Conservation (phyloP, 345 rosid genomes). For the Moringa oleifera region DNA sequence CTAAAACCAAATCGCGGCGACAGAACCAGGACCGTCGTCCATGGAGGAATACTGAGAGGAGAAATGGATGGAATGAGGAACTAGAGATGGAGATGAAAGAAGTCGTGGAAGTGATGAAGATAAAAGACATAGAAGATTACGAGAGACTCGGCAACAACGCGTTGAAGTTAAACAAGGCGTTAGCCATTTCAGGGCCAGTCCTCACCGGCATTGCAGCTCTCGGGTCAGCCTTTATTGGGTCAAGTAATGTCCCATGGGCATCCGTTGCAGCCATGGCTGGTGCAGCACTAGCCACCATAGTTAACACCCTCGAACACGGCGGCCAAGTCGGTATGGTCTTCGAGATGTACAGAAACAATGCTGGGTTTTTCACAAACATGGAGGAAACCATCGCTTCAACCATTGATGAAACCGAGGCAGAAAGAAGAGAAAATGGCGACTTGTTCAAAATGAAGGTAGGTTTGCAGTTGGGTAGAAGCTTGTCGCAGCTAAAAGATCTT, state of each 20-base stretch:
- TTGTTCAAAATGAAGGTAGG: slow-evolving; percentile 28
- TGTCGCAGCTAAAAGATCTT: slow-evolving; percentile 27
- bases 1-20: too few relatives aligned
- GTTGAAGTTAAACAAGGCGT: slow-evolving; percentile 23
- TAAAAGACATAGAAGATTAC: slow-evolving; percentile 41
- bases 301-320: slow-evolving; percentile 31
- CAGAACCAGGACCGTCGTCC: neutral
- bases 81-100: slow-evolving; percentile 40
- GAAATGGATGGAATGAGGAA: slow-evolving; percentile 27
- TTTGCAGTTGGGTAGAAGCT: slow-evolving; percentile 30
- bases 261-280: slow-evolving; percentile 11
- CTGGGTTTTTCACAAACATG: slow-evolving; percentile 28
- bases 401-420: neutral
- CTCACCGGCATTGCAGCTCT: slow-evolving; percentile 28
- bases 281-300: slow-evolving; percentile 25
- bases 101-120: slow-evolving; percentile 29
- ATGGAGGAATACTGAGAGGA: neutral
- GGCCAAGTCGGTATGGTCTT: slow-evolving; percentile 39
- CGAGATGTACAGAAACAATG: slow-evolving; percentile 32
- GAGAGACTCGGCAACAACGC: slow-evolving; percentile 31
- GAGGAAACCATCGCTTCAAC: slow-evolving; percentile 25
- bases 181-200: slow-evolving; percentile 30
- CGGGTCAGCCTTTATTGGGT: slow-evolving; percentile 24
- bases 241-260: slow-evolving; percentile 19
- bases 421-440: slow-evolving; percentile 24